Evolutionary conservation across 441 rosid genomes (phyloP), one percentile per base, ranked within the genome.

Genomic region (Flueggea neowawraea): DNA sequence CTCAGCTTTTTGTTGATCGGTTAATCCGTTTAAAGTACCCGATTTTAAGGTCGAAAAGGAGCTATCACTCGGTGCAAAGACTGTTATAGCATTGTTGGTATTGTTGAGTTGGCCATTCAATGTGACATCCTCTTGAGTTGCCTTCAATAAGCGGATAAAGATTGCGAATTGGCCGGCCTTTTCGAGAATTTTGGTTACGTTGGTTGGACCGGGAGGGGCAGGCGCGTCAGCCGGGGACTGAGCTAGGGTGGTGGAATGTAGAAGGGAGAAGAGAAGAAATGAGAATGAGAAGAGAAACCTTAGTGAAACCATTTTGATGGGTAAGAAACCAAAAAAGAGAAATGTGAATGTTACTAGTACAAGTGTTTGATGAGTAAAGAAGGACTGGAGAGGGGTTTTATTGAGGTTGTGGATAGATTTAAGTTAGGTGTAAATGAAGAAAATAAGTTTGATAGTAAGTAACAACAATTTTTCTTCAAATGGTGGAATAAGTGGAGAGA

Each of bases 11-110:
- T 87, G 78, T 68, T 86, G 84, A 6, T 84, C 87, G 41, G 68
- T 82, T 16, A 94, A 62, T 48, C 84, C 64, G 61, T 89, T 89
- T 31, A 89, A 80, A 4, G 94, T 83, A 11, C 97, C 99, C 1
- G 96, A 43, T 61, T 80, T 78, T 12, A 86, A 84, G 76, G 70
- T 39, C 0, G 87, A 63, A 64, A 91, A 94, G 0, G 94, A 84
- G 43, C 68, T 78, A 45, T 94, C 99, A 0, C 78, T 68, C 0
- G 97, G 97, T 4, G 96, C 97, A 41, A 91, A 90, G 43, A 94
- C 73, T n/a, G 99, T 94, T 15, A 86, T 72, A 16, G 89, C 96
- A 32, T 86, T 86, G 85, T 86, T 89, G 17, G 93, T 61, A 72
- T 86, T 83, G 68, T 90, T 87, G 57, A 94, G 95, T 70, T 89